Percentiles rank a stretch among this genome's conserved stretches.
phyloP scores from a whole-genome alignment of 768 basidiomycete species.

The Mycena venus region DNA sequence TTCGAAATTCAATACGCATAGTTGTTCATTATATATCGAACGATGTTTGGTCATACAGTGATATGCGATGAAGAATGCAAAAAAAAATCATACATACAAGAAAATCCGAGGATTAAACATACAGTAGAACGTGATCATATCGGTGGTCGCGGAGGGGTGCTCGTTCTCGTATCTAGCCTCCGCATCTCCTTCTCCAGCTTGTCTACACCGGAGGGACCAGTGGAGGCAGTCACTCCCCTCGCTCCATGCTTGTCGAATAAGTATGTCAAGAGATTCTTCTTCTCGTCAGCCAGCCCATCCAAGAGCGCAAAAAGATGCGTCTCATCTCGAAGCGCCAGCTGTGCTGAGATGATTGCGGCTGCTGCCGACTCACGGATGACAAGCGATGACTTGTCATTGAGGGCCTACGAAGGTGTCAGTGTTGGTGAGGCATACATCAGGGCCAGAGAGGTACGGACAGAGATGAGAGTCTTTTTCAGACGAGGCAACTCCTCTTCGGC shows the following conservation, averaged over 20 bases:
- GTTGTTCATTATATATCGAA: neutral
- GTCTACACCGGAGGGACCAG: conserved; percentile 66
- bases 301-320: conserved; percentile 85
- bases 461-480: conserved; percentile 76
- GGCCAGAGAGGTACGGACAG: conserved; percentile 57
- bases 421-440: neutral
- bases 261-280: conserved; percentile 92
- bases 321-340: conserved; percentile 86
- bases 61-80: conserved; percentile 22
- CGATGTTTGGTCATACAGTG: conserved; percentile 30
- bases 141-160: conserved; percentile 69
- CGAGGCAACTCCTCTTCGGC: conserved; percentile 91
- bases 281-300: conserved; percentile 88
- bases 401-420: conserved; percentile 58
- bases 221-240: conserved; percentile 58
- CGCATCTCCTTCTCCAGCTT: conserved; percentile 86
- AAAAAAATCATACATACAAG: conserved; percentile 15
- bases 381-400: conserved; percentile 80
- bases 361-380: conserved; percentile 89
- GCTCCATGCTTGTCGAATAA: conserved; percentile 90
- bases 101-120: conserved; percentile 3
- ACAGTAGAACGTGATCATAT: conserved; percentile 17
- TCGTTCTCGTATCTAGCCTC: conserved; percentile 83
- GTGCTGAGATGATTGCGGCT: conserved; percentile 85
- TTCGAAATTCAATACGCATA: no score